These are phyloP conservation scores for Lanmaoa rubissima DNA, from an alignment of 768 basidiomycete genomes.

Conservation along the genomic window DNA sequence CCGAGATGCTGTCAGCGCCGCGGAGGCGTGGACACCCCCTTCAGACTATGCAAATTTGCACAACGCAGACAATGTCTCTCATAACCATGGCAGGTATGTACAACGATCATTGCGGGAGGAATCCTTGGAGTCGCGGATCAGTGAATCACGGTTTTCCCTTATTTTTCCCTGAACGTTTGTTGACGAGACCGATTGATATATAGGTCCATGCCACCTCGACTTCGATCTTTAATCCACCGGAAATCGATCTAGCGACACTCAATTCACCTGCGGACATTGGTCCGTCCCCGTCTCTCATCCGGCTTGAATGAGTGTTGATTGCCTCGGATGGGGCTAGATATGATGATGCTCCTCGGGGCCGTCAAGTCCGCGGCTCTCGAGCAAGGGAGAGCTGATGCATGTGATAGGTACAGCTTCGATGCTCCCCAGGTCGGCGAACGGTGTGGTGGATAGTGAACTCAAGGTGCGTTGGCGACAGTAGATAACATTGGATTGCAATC, in stretches of 20 bases:
- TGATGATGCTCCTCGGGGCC: slow-evolving; percentile 17
- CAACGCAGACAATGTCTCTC: slow-evolving; percentile 5
- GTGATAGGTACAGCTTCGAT: slow-evolving; percentile 15
- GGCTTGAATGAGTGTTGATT: not conserved
- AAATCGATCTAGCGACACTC: slow-evolving; percentile 14
- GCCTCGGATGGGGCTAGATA: not conserved
- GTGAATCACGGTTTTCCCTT: not conserved
- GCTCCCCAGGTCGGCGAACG: slow-evolving; percentile 18
- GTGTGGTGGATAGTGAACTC: slow-evolving; percentile 13
- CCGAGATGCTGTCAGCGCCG: slow-evolving; percentile 7
- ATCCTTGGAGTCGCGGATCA: slow-evolving; percentile 12
- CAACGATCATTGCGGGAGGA: not conserved
- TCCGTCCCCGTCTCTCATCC: not conserved
- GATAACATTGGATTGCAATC: not conserved
- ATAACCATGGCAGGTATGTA: slow-evolving; percentile 15
- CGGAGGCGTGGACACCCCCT: slow-evolving; percentile 17
- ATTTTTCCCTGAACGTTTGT: not conserved
- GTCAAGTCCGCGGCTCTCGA: no score
- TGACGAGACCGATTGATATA: not conserved
- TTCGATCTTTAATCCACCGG: slow-evolving; percentile 16
- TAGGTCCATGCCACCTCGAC: slow-evolving; percentile 16
- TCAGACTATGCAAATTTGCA: slow-evolving; percentile 12
- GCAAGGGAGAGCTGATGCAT: not conserved
- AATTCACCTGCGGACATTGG: slow-evolving; percentile 11
- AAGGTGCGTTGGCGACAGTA: slow-evolving; percentile 1